Conservation (phyloP, 352 stramenopile genomes). For the Plasmopara muralis region DNA sequence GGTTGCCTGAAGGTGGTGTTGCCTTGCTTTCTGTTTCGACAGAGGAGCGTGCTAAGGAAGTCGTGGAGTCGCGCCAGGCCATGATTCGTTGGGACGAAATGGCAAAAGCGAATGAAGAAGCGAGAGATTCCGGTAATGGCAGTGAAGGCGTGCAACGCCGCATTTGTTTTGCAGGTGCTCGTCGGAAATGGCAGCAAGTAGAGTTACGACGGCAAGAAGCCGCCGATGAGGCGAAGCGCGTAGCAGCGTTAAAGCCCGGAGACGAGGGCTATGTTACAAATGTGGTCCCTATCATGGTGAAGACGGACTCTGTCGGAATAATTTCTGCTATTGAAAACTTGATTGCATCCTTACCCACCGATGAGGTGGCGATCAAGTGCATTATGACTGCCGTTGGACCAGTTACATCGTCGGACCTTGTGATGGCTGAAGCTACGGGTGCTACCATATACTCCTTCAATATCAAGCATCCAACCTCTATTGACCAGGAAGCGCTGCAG, state of each 20-base stretch:
- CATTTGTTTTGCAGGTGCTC: slow-evolving; percentile 45
- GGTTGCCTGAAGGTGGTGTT: slow-evolving; percentile 70
- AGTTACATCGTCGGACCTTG: slow-evolving; percentile 79
- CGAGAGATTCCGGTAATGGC: slow-evolving; percentile 20
- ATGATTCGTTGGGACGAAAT: slow-evolving; percentile 76
- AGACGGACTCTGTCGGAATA: slow-evolving; percentile 97
- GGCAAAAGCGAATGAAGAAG: slow-evolving; percentile 44
- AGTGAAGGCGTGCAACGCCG: slow-evolving; percentile 21
- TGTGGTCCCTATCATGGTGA: slow-evolving; percentile 96
- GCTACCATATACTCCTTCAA: slow-evolving; percentile 88
- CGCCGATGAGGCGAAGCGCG: slow-evolving; percentile 58
- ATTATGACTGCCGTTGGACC: slow-evolving; percentile 77
- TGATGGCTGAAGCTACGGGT: slow-evolving; percentile 72
- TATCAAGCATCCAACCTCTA: slow-evolving; percentile 61
- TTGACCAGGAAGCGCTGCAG: slow-evolving; percentile 75
- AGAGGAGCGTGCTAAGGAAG: slow-evolving; percentile 75
- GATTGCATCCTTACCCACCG: slow-evolving; percentile 57
- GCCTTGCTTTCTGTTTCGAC: slow-evolving; percentile 63
- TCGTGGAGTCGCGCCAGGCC: slow-evolving; percentile 61
- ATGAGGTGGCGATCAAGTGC: slow-evolving; percentile 74
- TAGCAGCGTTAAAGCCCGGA: slow-evolving; percentile 59
- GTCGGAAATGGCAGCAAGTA: slow-evolving; percentile 59
- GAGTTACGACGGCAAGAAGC: slow-evolving; percentile 60
- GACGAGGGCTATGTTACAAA: slow-evolving; percentile 86
- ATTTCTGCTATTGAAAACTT: slow-evolving; percentile 91